These are phyloP conservation scores for Westerdykella sp. DNA, from an alignment of 2,329 filamentous ascomycete species.

Conservation along the genomic window DNA sequence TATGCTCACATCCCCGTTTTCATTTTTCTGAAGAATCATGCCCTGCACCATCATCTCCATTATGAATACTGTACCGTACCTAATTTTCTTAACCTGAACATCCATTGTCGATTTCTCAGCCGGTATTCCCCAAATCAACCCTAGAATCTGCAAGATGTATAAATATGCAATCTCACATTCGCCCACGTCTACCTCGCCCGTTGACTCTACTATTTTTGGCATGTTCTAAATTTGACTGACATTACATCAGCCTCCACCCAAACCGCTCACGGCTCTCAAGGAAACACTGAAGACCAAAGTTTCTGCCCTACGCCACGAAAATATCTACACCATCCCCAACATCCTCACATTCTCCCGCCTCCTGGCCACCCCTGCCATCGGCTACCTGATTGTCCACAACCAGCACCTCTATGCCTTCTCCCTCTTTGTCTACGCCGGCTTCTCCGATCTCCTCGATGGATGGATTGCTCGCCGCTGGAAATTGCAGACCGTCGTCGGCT, in stretches of 20 bases:
- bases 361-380: slow-evolving; percentile 73
- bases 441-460: slow-evolving; percentile 89
- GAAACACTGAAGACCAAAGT: slow-evolving; percentile 26
- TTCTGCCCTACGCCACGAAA: slow-evolving; percentile 52
- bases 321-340: slow-evolving; percentile 97
- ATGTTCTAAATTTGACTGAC: neutral
- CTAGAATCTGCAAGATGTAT: too few relatives aligned
- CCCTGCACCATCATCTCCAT: too few relatives aligned
- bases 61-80: too few relatives aligned
- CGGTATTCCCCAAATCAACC: too few relatives aligned
- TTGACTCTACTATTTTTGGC: too few relatives aligned
- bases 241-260: slow-evolving; percentile 3
- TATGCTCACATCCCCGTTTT: too few relatives aligned
- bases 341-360: slow-evolving; percentile 83
- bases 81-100: too few relatives aligned
- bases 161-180: neutral
- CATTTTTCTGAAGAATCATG: too few relatives aligned
- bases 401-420: slow-evolving; percentile 71
- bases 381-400: slow-evolving; percentile 82
- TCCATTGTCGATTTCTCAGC: too few relatives aligned
- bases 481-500: slow-evolving; percentile 87
- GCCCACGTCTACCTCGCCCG: neutral
- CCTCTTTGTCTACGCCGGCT: slow-evolving; percentile 85
- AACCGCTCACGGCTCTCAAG: slow-evolving; percentile 15
- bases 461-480: slow-evolving; percentile 88